These are phyloP conservation scores for Stylosanthes scabra DNA, from an alignment of 331 rosid genomes.

Conservation along the genomic window DNA sequence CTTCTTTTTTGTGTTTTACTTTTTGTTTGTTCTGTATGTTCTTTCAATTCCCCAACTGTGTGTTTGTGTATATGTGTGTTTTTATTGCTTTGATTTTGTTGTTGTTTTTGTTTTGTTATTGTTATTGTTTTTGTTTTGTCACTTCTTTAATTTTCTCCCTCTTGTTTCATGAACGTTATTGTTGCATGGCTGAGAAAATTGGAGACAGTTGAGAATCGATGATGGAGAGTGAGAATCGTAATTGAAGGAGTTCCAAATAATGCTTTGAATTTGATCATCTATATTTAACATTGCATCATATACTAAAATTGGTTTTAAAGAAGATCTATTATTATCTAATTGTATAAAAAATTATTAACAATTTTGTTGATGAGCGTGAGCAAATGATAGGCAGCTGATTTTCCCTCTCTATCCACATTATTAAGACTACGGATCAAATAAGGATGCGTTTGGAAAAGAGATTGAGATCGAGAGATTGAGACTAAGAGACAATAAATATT, in stretches of 20 bases:
- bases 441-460: too few species aligned
- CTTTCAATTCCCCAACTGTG: too few species aligned
- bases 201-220: conserved; percentile 46
- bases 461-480: too few species aligned
- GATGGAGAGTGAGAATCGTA: conserved; percentile 62
- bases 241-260: conserved; percentile 23
- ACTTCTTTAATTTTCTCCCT: not conserved
- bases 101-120: not conserved
- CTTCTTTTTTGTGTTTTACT: not conserved
- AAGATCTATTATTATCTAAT: too few species aligned
- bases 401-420: too few species aligned
- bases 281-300: conserved; percentile 37
- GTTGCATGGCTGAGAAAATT: conserved; percentile 21
- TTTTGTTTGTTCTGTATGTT: not conserved
- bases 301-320: not conserved
- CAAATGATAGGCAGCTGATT: too few species aligned
- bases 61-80: too few species aligned
- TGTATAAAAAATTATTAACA: too few species aligned
- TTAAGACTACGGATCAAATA: too few species aligned
- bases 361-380: too few species aligned
- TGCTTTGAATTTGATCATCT: conserved; percentile 24
- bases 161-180: conserved; percentile 11
- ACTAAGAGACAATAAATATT: too few species aligned
- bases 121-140: conserved; percentile 34
- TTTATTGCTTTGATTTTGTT: too few species aligned